Conservation (phyloP, 257 asterid species). For the Nicotiana sylvestris region DNA sequence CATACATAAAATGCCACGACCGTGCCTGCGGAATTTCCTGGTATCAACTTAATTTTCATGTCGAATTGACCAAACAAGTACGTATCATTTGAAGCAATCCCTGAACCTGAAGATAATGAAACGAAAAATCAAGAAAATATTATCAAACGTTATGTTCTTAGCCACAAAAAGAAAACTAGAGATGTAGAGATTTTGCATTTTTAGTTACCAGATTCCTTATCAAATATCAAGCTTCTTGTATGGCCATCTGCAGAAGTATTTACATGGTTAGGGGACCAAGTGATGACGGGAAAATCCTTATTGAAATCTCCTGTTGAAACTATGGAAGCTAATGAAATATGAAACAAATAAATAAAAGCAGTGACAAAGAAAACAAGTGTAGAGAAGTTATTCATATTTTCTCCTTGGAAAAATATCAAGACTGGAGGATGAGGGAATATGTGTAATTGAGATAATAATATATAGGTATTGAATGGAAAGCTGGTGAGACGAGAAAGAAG, state of each 20-base stretch:
- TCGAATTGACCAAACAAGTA: slow-evolving; percentile 80
- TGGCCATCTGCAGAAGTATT: slow-evolving; percentile 69
- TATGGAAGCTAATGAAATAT: slow-evolving; percentile 42
- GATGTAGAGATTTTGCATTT: neutral
- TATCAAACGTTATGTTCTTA: neutral
- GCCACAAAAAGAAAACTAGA: neutral
- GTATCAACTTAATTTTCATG: slow-evolving; percentile 71
- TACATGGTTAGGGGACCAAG: slow-evolving; percentile 79
- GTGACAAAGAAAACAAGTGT: slow-evolving; percentile 16
- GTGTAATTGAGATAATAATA: neutral
- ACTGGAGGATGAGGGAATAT: neutral
- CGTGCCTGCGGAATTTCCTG: slow-evolving; percentile 88
- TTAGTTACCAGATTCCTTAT: slow-evolving; percentile 54
- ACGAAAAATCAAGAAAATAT: neutral
- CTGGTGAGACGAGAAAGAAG: slow-evolving; percentile 25
- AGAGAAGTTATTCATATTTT: slow-evolving; percentile 21
- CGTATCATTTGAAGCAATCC: slow-evolving; percentile 64
- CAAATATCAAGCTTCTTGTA: slow-evolving; percentile 55
- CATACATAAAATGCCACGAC: slow-evolving; percentile 83
- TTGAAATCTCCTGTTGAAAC: slow-evolving; percentile 81
- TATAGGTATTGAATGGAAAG: slow-evolving; percentile 31
- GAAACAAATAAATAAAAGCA: slow-evolving; percentile 13
- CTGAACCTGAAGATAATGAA: slow-evolving; percentile 42
- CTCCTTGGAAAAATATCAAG: neutral
- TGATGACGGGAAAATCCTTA: slow-evolving; percentile 60